Evolutionary conservation across 345 rosid species (phyloP), one percentile per base, ranked within the genome.

Genomic region (Boechera divaricarpa): DNA sequence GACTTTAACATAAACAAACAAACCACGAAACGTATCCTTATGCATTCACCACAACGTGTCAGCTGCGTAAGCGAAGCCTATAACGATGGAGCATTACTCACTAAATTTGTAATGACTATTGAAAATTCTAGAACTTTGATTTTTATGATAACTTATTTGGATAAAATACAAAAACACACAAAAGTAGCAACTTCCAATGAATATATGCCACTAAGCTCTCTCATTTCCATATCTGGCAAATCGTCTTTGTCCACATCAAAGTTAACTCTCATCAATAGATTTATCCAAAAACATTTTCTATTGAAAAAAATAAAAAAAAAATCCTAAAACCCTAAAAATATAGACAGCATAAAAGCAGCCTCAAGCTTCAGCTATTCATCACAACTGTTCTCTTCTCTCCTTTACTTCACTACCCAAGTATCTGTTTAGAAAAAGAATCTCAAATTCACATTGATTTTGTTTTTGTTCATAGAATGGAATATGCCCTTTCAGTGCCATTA

Each of bases 401-500:
- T 41, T 28, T 75, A 3, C n/a, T n/a, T 26, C 13, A 16, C 10
- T 38, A n/a, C 35, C 16, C 36, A 29, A 53, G 28, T 65, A 29
- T 60, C 49, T 48, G 6, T 59, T 72, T 36, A 48, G 26, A 47
- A 33, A 61, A 36, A 38, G 5, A 16, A 10, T 10, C 10, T 41
- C 29, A 57, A 39, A 7, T 52, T 58, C 4, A 6, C 28, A 11
- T 74, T 52, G 36, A 6, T 13, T 10, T 15, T 47, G 15, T 36
- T 66, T 35, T 15, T 2, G 26, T 38, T 29, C 10, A 5, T 16
- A 38, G 5, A 33, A 70, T 77, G 76, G 72, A 53, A 24, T 26
- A 41, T 41, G 41, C 52, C 56, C 60, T 71, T 74, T 85, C 91
- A 6, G 80, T 18, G 12, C 90, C 91, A 62, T 64, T 81, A 78